Evolutionary conservation across 2,329 filamentous ascomycete genomes (phyloP), one percentile per base, ranked within the genome.

Genomic region (Aspergillus sojae): DNA sequence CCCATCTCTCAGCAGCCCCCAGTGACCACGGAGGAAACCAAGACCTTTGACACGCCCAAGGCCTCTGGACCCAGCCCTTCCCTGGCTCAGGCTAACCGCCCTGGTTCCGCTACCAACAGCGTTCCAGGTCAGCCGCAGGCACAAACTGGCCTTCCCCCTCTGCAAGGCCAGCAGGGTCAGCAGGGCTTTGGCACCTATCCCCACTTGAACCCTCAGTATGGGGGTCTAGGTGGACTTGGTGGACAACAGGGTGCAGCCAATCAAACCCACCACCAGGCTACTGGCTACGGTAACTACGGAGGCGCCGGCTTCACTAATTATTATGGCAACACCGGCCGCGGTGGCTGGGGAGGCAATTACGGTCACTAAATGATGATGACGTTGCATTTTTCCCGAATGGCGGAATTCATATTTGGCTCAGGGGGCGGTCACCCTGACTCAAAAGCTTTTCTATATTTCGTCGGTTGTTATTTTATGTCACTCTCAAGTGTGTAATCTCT

Each of bases 31-130:
- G 87, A 89, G 50, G 86, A 88, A 63, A 73, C 86, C 67, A 88
- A 88, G 79, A 81, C 82, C 9, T 88, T 85, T 66, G 83, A 84
- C 65, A 82, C 86, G 23, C 79, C 83, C 54, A 88, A 88, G 78
- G 77, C 80, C 55, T 82, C 81, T 50, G 85, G 86, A 12, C 86
- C 88, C 32, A 88, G 86, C 67, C 87, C 87, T 30, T 85, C 85
- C 12, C 80, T 89, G 45, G 85, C 85, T 54, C 87, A 89, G 72
- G 85, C 85, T 52, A 86, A 86, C 67, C 86, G 88, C 65, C 87
- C 88, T 45, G 86, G 85, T 48, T 89, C 87, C 43, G 86, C 87
- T 9, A 84, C 86, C 34, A 89, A 88, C 77, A 88, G 81, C 70
- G 81, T 80, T 28, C 83, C 81, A 45, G 82, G 83, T 52, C 84